These are phyloP conservation scores for Iris pallida DNA, from an alignment of 116 monocot genomes.

Conservation along the genomic window DNA sequence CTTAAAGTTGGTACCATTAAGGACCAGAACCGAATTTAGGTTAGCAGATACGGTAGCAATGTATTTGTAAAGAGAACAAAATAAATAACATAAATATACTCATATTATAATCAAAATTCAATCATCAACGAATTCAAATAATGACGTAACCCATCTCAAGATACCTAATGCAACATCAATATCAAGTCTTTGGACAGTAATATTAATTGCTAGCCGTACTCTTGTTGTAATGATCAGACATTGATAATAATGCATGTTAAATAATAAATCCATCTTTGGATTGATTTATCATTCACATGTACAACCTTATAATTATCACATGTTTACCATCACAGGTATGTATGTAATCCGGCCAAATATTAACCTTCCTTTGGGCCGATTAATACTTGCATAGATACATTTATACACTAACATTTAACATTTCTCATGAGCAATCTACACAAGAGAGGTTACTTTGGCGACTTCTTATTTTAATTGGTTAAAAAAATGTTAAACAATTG, in stretches of 20 bases:
- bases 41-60: background rate
- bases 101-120: background rate
- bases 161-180: constrained; percentile 6
- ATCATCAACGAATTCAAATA: background rate
- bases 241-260: background rate
- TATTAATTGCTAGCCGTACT: background rate
- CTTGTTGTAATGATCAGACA: constrained; percentile 2
- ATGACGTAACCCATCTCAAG: background rate
- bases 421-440: background rate
- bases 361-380: background rate
- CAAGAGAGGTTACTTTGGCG: constrained; percentile 2
- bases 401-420: background rate
- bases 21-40: background rate
- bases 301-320: constrained; percentile 2
- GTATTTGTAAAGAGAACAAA: background rate
- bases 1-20: background rate
- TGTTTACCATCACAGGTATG: background rate
- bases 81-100: background rate
- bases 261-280: constrained; percentile 2
- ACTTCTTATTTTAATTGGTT: background rate
- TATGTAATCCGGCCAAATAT: background rate
- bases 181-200: constrained; percentile 11
- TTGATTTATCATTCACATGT: constrained; percentile 6
- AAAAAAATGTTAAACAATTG: too few relatives aligned
- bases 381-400: background rate